Evolutionary conservation across 768 basidiomycete genomes (phyloP), one percentile per base, ranked within the genome.

Genomic region (Rhodosporidiobolus odoratus): DNA sequence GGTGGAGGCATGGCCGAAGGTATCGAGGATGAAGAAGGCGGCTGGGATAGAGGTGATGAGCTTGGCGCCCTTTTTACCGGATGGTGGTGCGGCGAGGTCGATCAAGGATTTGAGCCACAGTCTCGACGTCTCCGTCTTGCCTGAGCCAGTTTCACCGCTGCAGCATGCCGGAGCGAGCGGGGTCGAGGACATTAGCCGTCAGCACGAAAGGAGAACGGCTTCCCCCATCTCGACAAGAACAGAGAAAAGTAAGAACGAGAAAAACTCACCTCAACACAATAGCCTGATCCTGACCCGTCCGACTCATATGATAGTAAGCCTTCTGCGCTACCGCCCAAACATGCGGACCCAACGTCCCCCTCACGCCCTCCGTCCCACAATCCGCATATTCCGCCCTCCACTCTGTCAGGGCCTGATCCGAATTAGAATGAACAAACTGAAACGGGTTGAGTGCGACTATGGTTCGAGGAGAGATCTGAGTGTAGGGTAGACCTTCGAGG

Each of bases 231-330:
- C n/a, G n/a, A n/a, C n/a, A n/a, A n/a, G n/a, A 45, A 17, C 5
- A 25, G 43, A 23, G 34, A 38, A 21, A n/a, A 35, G 45, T 16
- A 25, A 25, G 48, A 50, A 12, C 43, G n/a, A 50, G 23, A 27
- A 30, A 30, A 53, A 80, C 87, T 73, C 79, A 94, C 94, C 83
- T 90, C 74, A 97, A 84, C 34, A 97, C 79, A 27, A 99, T 84
- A 58, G 88, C 85, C 81, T 97, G 95, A 80, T 99, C 95, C 82
- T 95, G 91, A 1, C 86, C 85, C 0, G 95, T 99, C 75, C 95
- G 83, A 59, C 87, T 84, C 93, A 97, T 95, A 80, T 97, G 92
- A 79, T 93, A 97, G 81, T 94, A 97, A 8, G 91, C 88, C 80
- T 90, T 89, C 76, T 92, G 88, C 9, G 91, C 90, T 57, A 92